These are phyloP conservation scores for Pichia sp. DNA, from an alignment of 1,139 yeast genomes.

Conservation along the genomic window DNA sequence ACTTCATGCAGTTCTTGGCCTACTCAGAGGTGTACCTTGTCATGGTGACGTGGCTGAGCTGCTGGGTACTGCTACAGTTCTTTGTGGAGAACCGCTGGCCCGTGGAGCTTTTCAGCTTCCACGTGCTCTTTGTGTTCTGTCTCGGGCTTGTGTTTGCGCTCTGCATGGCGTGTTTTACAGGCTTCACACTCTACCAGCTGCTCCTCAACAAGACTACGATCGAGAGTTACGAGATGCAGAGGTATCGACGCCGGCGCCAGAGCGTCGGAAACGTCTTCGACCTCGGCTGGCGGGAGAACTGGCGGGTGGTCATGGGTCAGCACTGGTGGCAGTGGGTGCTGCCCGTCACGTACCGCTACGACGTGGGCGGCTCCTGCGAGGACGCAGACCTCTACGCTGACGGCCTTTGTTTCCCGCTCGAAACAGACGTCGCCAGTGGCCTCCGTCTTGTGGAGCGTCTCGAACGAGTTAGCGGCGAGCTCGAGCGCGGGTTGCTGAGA, in stretches of 20 bases:
- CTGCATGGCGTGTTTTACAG: conserved; percentile 56
- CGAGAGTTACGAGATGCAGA: conserved; percentile 64
- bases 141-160: conserved; percentile 61
- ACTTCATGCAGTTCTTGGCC: conserved; percentile 67
- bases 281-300: conserved; percentile 59
- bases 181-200: conserved; percentile 58
- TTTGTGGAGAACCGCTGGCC: conserved; percentile 32
- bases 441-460: conserved; percentile 6
- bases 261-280: conserved; percentile 60
- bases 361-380: conserved; percentile 1
- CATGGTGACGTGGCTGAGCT: conserved; percentile 39
- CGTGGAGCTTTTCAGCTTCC: conserved; percentile 50
- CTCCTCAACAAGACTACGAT: conserved; percentile 71
- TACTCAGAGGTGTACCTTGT: conserved; percentile 52
- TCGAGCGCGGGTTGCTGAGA: conserved; percentile 1
- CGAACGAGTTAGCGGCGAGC: conserved; percentile 4
- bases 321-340: conserved; percentile 63
- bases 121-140: conserved; percentile 57
- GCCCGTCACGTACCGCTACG: conserved; percentile 42
- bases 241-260: conserved; percentile 39
- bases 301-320: conserved; percentile 71
- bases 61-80: conserved; percentile 46
- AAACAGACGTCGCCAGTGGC: background rate
- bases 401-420: conserved; percentile 22
- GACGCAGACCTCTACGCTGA: conserved; percentile 13